A percentile compares a stretch with the other conserved stretches of the same genome.
These are phyloP conservation scores for Rhynchospora pubera DNA, from an alignment of 176 grass and related monocot species.

Conservation along the genomic window DNA sequence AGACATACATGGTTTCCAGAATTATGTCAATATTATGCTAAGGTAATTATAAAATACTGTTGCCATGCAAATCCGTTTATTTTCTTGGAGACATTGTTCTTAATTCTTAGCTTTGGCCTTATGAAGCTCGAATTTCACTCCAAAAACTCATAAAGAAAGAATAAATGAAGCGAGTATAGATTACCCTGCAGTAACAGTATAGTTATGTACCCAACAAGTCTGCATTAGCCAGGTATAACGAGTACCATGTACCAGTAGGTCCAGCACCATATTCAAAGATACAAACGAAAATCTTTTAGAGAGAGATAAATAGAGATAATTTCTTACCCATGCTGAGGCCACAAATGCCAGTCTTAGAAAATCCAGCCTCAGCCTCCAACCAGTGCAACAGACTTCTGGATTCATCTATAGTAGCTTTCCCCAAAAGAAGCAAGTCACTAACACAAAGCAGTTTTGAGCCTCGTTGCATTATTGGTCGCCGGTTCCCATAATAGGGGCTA, in stretches of 20 bases:
- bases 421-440: constrained; percentile 84
- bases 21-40: not conserved
- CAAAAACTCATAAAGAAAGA: not conserved
- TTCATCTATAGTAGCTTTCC: constrained; percentile 95
- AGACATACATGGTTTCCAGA: not conserved
- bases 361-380: constrained; percentile 76
- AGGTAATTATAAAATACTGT: not conserved
- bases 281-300: not conserved
- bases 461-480: constrained; percentile 76
- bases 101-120: not conserved
- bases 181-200: not conserved
- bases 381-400: constrained; percentile 85
- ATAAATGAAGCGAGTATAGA: not conserved
- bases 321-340: constrained; percentile 94
- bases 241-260: not conserved
- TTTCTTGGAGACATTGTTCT: not conserved
- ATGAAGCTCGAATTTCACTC: not conserved
- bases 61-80: not conserved
- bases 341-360: constrained; percentile 86
- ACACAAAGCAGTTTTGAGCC: constrained; percentile 84
- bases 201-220: not conserved
- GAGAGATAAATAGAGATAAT: not conserved
- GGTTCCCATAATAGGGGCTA: constrained; percentile 88
- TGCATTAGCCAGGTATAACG: not conserved
- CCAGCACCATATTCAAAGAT: not conserved